These are phyloP conservation scores for Leccinum uliginosum DNA, from an alignment of 768 basidiomycete genomes.

Conservation along the genomic window DNA sequence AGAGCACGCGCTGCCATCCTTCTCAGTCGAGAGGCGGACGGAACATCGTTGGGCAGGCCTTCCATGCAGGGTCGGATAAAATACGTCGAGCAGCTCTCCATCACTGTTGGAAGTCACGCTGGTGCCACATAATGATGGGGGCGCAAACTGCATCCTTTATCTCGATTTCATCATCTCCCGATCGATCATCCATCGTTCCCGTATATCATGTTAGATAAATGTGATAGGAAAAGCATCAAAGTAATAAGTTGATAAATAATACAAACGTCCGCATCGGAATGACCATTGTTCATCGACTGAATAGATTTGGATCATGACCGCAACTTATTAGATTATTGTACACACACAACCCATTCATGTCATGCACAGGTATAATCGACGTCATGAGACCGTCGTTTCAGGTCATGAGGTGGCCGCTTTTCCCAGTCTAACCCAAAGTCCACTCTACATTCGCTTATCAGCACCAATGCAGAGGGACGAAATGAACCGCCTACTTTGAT, in stretches of 20 bases:
- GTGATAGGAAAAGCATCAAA: slow-evolving; percentile 2
- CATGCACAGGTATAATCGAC: background rate
- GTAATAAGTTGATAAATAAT: slow-evolving; percentile 17
- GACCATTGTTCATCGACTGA: background rate
- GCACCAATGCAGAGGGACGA: background rate
- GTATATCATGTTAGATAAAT: slow-evolving; percentile 1
- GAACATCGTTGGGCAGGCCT: slow-evolving; percentile 2
- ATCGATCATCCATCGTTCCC: background rate
- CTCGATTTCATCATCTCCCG: background rate
- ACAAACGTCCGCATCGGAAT: background rate
- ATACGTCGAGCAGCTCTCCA: background rate
- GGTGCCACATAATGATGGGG: background rate
- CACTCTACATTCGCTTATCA: slow-evolving; percentile 38
- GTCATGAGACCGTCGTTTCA: background rate
- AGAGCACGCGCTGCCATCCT: slow-evolving; percentile 7
- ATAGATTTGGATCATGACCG: background rate
- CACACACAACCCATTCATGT: background rate
- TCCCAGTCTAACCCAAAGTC: slow-evolving; percentile 53
- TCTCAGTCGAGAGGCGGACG: background rate
- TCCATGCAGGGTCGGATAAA: slow-evolving; percentile 13
- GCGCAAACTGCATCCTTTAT: background rate
- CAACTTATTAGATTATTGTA: background rate
- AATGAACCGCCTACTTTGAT: slow-evolving; percentile 47
- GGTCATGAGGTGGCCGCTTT: slow-evolving; percentile 19
- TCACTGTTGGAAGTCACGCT: background rate